Base-by-base conservation (phyloP, 176 grass and related monocot species). In the Secale cereale region DNA sequence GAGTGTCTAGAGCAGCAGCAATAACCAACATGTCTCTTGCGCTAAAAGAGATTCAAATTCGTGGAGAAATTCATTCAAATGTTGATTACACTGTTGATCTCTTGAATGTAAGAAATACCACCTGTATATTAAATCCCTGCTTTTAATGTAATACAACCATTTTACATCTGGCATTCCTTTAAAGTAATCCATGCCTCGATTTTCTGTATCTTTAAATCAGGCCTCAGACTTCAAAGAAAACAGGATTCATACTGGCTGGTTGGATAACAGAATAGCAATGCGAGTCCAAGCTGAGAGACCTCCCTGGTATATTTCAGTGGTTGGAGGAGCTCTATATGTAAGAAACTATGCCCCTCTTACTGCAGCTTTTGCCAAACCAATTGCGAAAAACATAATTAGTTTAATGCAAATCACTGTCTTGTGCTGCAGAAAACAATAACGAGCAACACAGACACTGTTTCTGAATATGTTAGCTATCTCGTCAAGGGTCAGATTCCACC, bases 31-130 rank as follows among this genome's bases (percentile, higher is more conserved):
- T 99, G 97, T 74, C 91, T 84, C 92, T 99, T 87, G 97, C 91
- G 64, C 70, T 99, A 82, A 99, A 99, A 88, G 97, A 96, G 81
- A 91, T 99, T 48, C 97, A 99, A 84, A 98, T 99, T 57, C 93
- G 91, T 45, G 97, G 97, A 63, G 97, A 99, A 92, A 99, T 96
- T 88, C 97, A 76, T 86, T 87, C 93, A 77, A 99, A 99, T 54
- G 97, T 99, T 91, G 97, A 99, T 85, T 99, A 99, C 85, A 95
- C 97, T 23, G 91, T 99, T 82, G 97, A 99, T 84, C 93, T 99
- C 46, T 92, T 99, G 78, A 94, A 96, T 79, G 97, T 96, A 96
- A 92, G 85, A 69, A 79, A 69, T 82, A 32, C 50, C 43, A 46
- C 35, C 59, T 54, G 17, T 69, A n/a, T 85, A 50, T 74, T 79